Conservation (phyloP, 495 filamentous ascomycete species). For the Hypomontagnella submonticulosa region DNA sequence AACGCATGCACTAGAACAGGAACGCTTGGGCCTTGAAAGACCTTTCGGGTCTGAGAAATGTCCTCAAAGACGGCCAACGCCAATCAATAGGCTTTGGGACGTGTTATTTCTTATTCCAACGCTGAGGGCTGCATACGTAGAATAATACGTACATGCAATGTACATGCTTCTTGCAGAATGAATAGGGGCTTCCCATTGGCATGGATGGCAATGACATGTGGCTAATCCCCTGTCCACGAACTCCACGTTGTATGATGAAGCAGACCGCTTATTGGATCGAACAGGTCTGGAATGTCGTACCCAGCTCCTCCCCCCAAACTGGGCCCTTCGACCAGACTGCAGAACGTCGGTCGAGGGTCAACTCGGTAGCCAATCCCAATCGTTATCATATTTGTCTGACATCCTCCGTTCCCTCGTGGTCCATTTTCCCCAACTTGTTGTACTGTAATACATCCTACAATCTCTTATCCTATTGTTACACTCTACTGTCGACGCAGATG, state of each 20-base stretch:
- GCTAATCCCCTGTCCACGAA: constrained; percentile 33
- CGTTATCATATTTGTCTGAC: constrained; percentile 32
- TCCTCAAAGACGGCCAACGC: constrained; percentile 8
- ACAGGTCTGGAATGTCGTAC: constrained; percentile 21
- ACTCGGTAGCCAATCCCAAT: constrained; percentile 45
- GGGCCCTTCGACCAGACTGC: constrained; percentile 18
- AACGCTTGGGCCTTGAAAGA: constrained; percentile 1
- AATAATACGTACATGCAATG: constrained; percentile 3
- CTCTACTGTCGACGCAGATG: constrained; percentile 3
- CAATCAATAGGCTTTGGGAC: constrained; percentile 9
- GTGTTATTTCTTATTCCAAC: constrained; percentile 13
- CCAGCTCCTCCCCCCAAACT: constrained; percentile 31
- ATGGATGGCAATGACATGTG: constrained; percentile 39
- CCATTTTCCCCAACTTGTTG: constrained; percentile 33
- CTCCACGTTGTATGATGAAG: constrained; percentile 35
- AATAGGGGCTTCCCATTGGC: constrained; percentile 28
- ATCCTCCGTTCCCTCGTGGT: constrained; percentile 30
- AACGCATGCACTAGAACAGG: constrained; percentile 16
- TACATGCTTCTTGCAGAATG: constrained; percentile 5
- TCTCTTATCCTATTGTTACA: constrained; percentile 21
- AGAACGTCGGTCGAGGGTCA: constrained; percentile 31
- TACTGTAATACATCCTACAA: constrained; percentile 24
- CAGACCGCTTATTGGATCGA: constrained; percentile 38
- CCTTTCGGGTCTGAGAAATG: constrained; percentile 4
- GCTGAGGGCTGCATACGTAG: constrained; percentile 21